phyloP scores from a whole-genome alignment of 2,329 filamentous ascomycete species.

The Pseudopithomyces maydicus region DNA sequence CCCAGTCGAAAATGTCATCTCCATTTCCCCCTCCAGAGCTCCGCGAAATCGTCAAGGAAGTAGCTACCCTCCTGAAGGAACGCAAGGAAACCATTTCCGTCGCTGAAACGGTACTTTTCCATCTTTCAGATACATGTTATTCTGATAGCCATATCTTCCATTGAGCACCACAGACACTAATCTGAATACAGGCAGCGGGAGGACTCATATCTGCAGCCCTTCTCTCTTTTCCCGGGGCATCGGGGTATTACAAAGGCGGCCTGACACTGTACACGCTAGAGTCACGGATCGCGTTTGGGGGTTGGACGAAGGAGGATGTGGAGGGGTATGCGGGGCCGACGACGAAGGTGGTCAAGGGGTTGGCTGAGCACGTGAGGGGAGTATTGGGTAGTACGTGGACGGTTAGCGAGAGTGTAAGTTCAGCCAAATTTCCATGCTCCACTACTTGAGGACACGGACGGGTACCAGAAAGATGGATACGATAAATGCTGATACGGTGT shows the following conservation, averaged over 20 bases:
- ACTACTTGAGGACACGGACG: not conserved
- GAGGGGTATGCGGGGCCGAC: conserved; percentile 64
- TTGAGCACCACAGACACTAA: no score
- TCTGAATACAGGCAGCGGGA: conserved; percentile 58
- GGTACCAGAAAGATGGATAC: not conserved
- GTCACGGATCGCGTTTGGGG: conserved; percentile 62
- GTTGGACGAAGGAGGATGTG: conserved; percentile 63
- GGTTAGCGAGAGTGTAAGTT: conserved; percentile 63
- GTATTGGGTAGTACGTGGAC: conserved; percentile 63
- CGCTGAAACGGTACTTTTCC: conserved; percentile 60
- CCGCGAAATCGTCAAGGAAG: conserved; percentile 52
- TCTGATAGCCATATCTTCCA: not conserved
- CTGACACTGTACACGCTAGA: conserved; percentile 66
- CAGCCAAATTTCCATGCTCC: not conserved
- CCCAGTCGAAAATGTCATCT: conserved; percentile 24
- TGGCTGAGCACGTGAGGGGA: conserved; percentile 63
- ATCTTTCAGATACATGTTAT: not conserved
- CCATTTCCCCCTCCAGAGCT: conserved; percentile 51
- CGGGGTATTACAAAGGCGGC: conserved; percentile 64
- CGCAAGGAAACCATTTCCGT: conserved; percentile 63
- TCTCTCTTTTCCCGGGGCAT: conserved; percentile 64
- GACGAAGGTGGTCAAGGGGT: conserved; percentile 59
- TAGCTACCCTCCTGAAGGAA: conserved; percentile 59
- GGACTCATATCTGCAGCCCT: conserved; percentile 65
- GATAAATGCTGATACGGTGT: not conserved